Conservation (phyloP, 768 basidiomycete genomes). For the Russula griseocarnosa region DNA sequence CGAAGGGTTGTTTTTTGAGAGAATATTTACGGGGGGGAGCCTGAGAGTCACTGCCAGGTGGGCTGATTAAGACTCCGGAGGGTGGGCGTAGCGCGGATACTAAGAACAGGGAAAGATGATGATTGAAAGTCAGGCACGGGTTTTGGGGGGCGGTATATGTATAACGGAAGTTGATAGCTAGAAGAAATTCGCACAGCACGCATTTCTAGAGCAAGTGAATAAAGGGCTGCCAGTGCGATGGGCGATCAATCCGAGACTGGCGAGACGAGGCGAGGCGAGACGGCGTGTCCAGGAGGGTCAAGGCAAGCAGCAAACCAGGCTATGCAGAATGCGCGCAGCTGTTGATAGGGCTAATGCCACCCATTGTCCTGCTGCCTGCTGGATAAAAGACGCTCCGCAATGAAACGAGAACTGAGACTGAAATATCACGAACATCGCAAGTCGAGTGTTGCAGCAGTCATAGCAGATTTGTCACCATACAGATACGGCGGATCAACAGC, state of each 20-base stretch:
- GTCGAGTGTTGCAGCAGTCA: not conserved
- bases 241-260: conserved; percentile 11
- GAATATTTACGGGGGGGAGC: not conserved
- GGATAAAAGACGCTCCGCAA: conserved; percentile 4
- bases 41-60: not conserved
- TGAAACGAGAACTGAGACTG: not conserved
- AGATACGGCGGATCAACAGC: not conserved
- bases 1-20: not conserved
- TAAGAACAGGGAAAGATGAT: not conserved
- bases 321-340: conserved; percentile 7
- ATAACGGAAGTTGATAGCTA: conserved; percentile 11
- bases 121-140: conserved; percentile 17
- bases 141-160: conserved; percentile 12
- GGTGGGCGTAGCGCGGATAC: conserved; percentile 21
- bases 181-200: conserved; percentile 24
- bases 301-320: conserved; percentile 14
- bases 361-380: conserved; percentile 6
- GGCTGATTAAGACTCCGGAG: conserved; percentile 10
- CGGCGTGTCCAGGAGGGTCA: not conserved
- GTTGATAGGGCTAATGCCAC: conserved; percentile 17
- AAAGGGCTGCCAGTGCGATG: not conserved
- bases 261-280: not conserved
- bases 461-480: not conserved
- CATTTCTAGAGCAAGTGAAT: conserved; percentile 12
- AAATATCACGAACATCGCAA: not conserved